Base-by-base conservation (phyloP, 208 protist genomes). In the Crithidia expoeki region DNA sequence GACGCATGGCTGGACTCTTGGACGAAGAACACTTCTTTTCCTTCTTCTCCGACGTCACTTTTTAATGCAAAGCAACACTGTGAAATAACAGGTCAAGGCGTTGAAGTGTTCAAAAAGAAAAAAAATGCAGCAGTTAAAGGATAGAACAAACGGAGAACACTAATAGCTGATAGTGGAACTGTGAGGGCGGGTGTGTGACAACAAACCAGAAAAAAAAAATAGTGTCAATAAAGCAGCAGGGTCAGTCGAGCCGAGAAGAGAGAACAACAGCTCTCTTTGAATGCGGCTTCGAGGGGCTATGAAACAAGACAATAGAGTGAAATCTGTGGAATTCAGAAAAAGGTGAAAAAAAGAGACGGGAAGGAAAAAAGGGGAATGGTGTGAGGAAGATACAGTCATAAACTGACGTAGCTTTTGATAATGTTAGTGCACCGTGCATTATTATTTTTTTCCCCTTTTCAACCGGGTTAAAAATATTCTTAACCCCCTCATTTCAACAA, bases 1-100 rank as follows among this genome's bases (percentile, higher is more conserved):
- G 53, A 3, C 53, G 53, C 53, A 59, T 59, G 23, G 28, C 27
- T 3, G 53, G 19, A n/a, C 53, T 59, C 17, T 38, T 56, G n/a
- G 50, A 4, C 12, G 16, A 4, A 4, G 47, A 25, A 4, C 17
- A 6, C 23, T 25, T 36, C 51, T 33, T 36, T 6, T 4, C 23
- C 28, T 16, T 32, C 3, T 56, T 36, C 28, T 56, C 28, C 12
- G 28, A 59, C 27, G 53, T 42, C 19, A 36, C 42, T 23, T 27
- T 34, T 11, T n/a, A n/a, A n/a, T n/a, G n/a, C n/a, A n/a, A n/a
- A n/a, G n/a, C n/a, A n/a, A n/a, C n/a, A 21, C n/a, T n/a, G 17
- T 9, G 42, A 17, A 9, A 47, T 9, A 47, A 47, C 5, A 40
- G 36, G 9, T 40, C 36, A 40, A 40, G 36, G 5, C 12, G 36